A percentile compares a stretch with the other conserved stretches of the same genome.
Evolutionary conservation across 176 grass and related monocot species (phyloP).

Genomic region (Phyllostachys edulis): DNA sequence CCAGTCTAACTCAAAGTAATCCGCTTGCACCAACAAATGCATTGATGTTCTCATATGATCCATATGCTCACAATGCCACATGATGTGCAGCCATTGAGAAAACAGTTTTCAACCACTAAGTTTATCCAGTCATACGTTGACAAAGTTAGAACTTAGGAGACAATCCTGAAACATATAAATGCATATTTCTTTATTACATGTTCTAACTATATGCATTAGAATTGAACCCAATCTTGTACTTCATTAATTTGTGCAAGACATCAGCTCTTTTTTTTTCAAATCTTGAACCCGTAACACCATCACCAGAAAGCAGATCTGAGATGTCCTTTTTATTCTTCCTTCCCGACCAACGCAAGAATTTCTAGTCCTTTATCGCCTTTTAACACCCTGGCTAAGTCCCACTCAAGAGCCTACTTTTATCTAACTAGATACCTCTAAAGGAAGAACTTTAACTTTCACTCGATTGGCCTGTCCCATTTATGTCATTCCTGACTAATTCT

Average conservation of each 20-base stretch:
- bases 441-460: background rate
- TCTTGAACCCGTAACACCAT: background rate
- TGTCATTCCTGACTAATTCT: background rate
- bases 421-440: background rate
- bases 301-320: background rate
- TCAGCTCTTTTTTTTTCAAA: background rate
- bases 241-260: background rate
- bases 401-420: background rate
- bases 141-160: background rate
- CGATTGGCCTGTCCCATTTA: background rate
- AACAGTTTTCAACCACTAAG: background rate
- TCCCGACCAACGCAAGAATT: background rate
- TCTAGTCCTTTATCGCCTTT: background rate
- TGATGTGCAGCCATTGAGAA: background rate
- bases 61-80: background rate
- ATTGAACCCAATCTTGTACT: background rate
- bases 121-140: background rate
- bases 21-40: background rate
- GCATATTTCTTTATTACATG: background rate
- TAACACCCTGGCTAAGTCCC: background rate
- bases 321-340: background rate
- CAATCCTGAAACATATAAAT: background rate
- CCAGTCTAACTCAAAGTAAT: background rate
- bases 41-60: background rate
- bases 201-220: background rate